phyloP scores from a whole-genome alignment of 2,329 filamentous ascomycete genomes.

The Alternaria triticina region DNA sequence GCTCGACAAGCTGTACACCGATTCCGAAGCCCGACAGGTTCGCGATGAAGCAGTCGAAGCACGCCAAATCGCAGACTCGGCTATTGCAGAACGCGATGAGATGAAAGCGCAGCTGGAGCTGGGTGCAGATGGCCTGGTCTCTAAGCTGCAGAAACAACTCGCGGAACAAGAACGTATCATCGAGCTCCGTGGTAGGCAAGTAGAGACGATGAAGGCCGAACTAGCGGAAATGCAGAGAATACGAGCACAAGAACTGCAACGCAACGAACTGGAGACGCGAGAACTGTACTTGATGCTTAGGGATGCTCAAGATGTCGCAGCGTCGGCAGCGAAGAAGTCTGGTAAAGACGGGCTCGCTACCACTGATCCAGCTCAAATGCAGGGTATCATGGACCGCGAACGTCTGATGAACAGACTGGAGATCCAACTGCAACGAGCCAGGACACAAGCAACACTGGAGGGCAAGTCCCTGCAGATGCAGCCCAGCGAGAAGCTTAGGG shows the following conservation, averaged over 20 bases:
- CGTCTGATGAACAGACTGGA: slow-evolving; percentile 91
- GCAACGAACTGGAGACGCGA: slow-evolving; percentile 93
- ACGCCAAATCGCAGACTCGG: slow-evolving; percentile 90
- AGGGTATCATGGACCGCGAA: slow-evolving; percentile 92
- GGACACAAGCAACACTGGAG: slow-evolving; percentile 97
- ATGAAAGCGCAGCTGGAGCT: slow-evolving; percentile 87
- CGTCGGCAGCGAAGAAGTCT: slow-evolving; percentile 75
- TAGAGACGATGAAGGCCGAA: slow-evolving; percentile 87
- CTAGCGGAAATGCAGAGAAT: slow-evolving; percentile 85
- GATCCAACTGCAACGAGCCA: slow-evolving; percentile 93
- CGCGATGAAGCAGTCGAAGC: slow-evolving; percentile 90
- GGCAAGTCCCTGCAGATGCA: slow-evolving; percentile 85
- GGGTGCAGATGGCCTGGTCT: slow-evolving; percentile 90
- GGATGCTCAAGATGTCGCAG: slow-evolving; percentile 94
- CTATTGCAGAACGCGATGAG: slow-evolving; percentile 95
- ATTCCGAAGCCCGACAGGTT: slow-evolving; percentile 90
- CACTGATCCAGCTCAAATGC: slow-evolving; percentile 77
- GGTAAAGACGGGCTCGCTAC: slow-evolving; percentile 61
- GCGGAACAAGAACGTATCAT: slow-evolving; percentile 92
- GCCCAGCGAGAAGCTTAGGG: slow-evolving; percentile 89
- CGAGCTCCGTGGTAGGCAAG: slow-evolving; percentile 83
- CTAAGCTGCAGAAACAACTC: slow-evolving; percentile 91
- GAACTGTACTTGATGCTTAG: slow-evolving; percentile 98
- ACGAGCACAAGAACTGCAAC: slow-evolving; percentile 86
- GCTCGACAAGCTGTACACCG: slow-evolving; percentile 93